Base-by-base conservation (phyloP, 176 grass and related monocot species). In the Lolium multiflorum region DNA sequence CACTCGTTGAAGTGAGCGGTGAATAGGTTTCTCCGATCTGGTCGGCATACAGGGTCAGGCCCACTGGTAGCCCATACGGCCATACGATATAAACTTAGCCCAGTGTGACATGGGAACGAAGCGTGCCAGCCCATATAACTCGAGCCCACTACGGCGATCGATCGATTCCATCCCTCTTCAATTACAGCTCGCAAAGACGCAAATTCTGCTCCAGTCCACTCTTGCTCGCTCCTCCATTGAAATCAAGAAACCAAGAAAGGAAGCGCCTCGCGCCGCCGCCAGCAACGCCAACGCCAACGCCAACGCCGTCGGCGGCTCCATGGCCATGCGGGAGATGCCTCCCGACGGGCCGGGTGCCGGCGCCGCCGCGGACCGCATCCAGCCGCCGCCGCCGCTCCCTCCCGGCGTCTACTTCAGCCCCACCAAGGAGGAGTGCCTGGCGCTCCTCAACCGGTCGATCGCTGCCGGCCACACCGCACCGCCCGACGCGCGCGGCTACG, bases 321-420 rank as follows among this genome's bases (percentile, higher is more conserved):
- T 51, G 46, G 46, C 22, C 46, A 51, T 26, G 71, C 44, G 3
- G 71, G 44, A 50, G 61, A 6, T 64, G 21, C 59, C 59, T 62
- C 59, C 59, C 21, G 10, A 63, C 3, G 11, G 49, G 46, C 46
- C 46, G 46, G 46, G 46, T 2, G 49, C 49, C 13, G 60, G 11
- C 60, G 24, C n/a, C n/a, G n/a, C n/a, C n/a, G n/a, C 60, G 24
- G 10, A 17, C 21, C 21, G 4, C 1, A 12, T 13, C 28, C 78
- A 26, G 20, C 39, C 11, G 2, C 18, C 61, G 10, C 16, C 43
- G 60, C 61, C 18, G 64, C 51, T 83, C 5, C 81, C 74, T 21
- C 41, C 63, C 6, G 80, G 80, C 38, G 62, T 78, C 9, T 88
- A 88, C 63, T 83, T 88, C 74, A 71, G 68, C 63, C 81, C 64